These are phyloP conservation scores for Yamadazyma spencermartinsiae DNA, from an alignment of 1,139 yeast species.

Conservation along the genomic window DNA sequence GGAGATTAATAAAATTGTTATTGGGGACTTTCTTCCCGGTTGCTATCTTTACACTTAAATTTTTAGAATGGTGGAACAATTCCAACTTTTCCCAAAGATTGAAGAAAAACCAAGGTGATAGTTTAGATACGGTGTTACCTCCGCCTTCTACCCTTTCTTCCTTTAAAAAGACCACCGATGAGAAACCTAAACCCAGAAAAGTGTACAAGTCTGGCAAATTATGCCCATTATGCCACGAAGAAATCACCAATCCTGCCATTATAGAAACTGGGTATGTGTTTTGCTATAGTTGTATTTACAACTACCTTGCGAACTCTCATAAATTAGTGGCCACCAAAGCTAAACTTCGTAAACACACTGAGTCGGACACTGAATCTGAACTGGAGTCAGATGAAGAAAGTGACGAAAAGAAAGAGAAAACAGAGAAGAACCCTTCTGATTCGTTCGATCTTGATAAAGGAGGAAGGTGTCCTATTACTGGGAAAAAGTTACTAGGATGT, in stretches of 20 bases:
- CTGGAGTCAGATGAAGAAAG: constrained; percentile 22
- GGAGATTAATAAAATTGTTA: constrained; percentile 36
- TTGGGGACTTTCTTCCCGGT: constrained; percentile 72
- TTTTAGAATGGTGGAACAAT: constrained; percentile 94
- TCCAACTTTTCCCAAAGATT: constrained; percentile 71
- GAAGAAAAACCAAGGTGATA: constrained; percentile 51
- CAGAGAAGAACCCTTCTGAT: constrained; percentile 19
- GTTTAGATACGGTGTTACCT: constrained; percentile 53
- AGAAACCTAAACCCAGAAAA: constrained; percentile 15
- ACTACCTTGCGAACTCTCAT: constrained; percentile 54
- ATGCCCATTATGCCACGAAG: constrained; percentile 75
- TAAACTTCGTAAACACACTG: constrained; percentile 13
- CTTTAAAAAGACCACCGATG: not conserved
- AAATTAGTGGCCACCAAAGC: constrained; percentile 29
- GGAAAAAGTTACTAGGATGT: constrained; percentile 71
- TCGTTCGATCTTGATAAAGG: constrained; percentile 42
- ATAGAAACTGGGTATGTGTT: constrained; percentile 91
- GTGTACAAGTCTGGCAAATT: constrained; percentile 32
- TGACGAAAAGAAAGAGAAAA: constrained; percentile 14
- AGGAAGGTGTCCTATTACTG: constrained; percentile 87
- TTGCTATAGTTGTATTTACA: constrained; percentile 84
- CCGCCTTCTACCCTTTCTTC: constrained; percentile 42
- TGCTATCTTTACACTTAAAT: constrained; percentile 80
- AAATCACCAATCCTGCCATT: constrained; percentile 75
- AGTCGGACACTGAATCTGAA: constrained; percentile 17